Evolutionary conservation across 1,139 yeast species (phyloP).

Genomic region (Candida sojae): DNA sequence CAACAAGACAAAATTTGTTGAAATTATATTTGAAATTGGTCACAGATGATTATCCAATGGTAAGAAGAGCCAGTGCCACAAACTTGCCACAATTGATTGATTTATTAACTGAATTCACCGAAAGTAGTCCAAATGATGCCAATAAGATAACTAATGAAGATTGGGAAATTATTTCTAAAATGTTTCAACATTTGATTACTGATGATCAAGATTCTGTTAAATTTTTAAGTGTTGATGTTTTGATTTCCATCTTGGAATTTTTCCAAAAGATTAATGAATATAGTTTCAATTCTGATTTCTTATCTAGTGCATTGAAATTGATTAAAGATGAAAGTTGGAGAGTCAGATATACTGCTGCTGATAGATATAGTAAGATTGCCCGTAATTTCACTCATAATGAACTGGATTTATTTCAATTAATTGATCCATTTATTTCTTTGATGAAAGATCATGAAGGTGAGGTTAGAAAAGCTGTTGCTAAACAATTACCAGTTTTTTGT

Average conservation of each 20-base stretch:
- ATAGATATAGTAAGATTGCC: conserved; percentile 78
- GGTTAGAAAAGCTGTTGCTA: conserved; percentile 91
- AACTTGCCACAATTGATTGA: conserved; percentile 75
- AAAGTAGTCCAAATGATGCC: conserved; percentile 20
- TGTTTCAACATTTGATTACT: conserved; percentile 77
- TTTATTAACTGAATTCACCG: conserved; percentile 46
- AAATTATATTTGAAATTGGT: conserved; percentile 69
- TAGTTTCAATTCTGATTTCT: conserved; percentile 61
- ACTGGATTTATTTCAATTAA: conserved; percentile 55
- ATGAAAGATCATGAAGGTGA: conserved; percentile 96
- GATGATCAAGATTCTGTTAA: conserved; percentile 97
- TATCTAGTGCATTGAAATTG: conserved; percentile 59
- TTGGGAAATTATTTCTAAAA: conserved; percentile 74
- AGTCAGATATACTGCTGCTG: conserved; percentile 97
- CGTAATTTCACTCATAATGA: conserved; percentile 58
- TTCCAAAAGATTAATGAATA: conserved; percentile 59
- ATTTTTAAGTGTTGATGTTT: conserved; percentile 82
- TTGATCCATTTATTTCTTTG: conserved; percentile 69
- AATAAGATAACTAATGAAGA: conserved; percentile 46
- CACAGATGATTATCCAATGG: conserved; percentile 97
- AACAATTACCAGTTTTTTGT: conserved; percentile 84
- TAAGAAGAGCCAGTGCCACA: conserved; percentile 90
- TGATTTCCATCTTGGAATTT: conserved; percentile 69
- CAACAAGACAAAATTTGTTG: conserved; percentile 61
- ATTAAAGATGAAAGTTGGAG: conserved; percentile 96